Conservation (phyloP, 257 asterid species). For the Fraxinus cuspidata region DNA sequence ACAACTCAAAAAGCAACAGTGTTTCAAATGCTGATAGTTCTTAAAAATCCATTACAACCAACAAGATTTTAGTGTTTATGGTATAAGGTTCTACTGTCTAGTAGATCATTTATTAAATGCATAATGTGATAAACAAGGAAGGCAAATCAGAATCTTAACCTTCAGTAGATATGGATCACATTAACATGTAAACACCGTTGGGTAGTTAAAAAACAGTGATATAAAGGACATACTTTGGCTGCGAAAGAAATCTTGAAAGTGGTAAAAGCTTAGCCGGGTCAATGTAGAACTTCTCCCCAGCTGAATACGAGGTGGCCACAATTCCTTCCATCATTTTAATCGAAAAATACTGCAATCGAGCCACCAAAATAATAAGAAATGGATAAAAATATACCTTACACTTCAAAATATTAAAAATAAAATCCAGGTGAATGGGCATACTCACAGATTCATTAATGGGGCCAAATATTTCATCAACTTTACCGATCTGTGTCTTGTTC, state of each 20-base stretch:
- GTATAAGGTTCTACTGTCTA: neutral
- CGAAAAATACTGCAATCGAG: conserved; percentile 58
- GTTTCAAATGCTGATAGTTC: neutral
- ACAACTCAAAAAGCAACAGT: neutral
- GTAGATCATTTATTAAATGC: neutral
- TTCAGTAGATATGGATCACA: neutral
- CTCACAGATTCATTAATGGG: conserved; percentile 97
- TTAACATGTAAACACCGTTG: neutral
- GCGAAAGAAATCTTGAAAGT: conserved; percentile 72
- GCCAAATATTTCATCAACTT: conserved; percentile 96
- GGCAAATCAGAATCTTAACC: neutral
- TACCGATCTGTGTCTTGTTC: conserved; percentile 94
- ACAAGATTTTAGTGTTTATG: neutral
- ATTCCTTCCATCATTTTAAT: conserved; percentile 91
- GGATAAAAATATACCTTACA: neutral
- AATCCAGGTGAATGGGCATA: neutral
- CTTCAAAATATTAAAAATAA: neutral
- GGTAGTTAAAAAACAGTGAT: neutral
- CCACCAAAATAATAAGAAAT: neutral
- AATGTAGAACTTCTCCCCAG: conserved; percentile 89
- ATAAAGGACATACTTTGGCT: conserved; percentile 63
- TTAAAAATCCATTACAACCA: neutral
- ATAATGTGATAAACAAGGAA: neutral
- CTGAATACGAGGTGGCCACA: conserved; percentile 75
- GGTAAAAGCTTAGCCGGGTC: conserved; percentile 96